Base-by-base conservation (phyloP, 225 moss, liverwort and hornwort species). In the Rhytidiadelphus loreus region DNA sequence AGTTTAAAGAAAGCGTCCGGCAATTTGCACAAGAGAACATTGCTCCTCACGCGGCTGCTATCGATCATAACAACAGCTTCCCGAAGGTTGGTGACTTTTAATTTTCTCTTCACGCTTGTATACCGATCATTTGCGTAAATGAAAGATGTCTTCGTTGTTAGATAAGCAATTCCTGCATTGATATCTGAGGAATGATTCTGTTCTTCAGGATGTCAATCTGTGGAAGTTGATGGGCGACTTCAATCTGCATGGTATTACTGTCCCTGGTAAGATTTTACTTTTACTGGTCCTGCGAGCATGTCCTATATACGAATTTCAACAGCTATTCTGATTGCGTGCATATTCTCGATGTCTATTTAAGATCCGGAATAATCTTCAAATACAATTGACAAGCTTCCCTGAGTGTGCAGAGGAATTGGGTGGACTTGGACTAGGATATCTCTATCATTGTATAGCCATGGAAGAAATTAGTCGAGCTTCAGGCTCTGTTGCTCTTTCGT, bases 181-280 rank as follows among this genome's bases (percentile, higher is more conserved):
- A 48, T 88, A 66, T 72, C 64, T 85, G 83, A 81, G 37, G 57
- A 81, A 64, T 74, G 28, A 29, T 70, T 79, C 50, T 75, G 14
- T 76, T 86, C 37, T 71, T 52, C 95, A 99, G 99, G 96, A 97
- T 88, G 93, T 96, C 26, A 97, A 99, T 87, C 77, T 99, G 86
- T 99, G 99, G 99, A 99, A 96, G 90, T 89, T 97, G 63, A 99
- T 99, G 99, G 99, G 99, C 75, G 97, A 99, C 93, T 99, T 99
- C 86, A 94, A 95, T 82, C 92, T 99, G 87, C 99, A 99, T 91
- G 99, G 97, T 89, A 95, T 99, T 72, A 99, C 99, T 74, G 97
- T 94, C 50, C 99, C 99, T 86, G 97, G 99, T 97, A 92, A 97
- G 91, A 43, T n/a, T 85, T 68, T 88, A 33, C 48, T 83, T 62